Evolutionary conservation across 2,329 filamentous ascomycete species (phyloP).

Genomic region (Sporothrix schenckii): DNA sequence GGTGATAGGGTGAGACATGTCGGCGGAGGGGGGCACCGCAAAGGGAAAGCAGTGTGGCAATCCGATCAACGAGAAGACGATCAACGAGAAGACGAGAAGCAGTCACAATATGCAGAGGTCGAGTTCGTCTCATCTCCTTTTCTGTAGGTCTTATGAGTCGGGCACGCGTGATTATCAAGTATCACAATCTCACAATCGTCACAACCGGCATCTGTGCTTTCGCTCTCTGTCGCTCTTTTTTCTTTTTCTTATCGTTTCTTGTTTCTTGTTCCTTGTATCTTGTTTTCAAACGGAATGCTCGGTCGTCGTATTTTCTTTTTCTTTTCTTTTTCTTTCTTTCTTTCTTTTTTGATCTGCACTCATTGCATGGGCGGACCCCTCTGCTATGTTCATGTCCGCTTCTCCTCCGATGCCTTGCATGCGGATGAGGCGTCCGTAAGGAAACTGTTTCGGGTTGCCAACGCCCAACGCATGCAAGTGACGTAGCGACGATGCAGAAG

Average conservation of each 20-base stretch:
- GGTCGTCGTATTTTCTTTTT: background rate
- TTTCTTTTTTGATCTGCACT: too few species aligned
- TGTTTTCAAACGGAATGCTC: too few species aligned
- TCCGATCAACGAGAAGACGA: too few species aligned
- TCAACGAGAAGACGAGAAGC: background rate
- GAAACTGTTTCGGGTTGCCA: background rate
- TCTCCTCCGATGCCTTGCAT: background rate
- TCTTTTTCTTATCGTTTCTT: background rate
- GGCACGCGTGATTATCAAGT: background rate
- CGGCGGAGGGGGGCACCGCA: too few species aligned
- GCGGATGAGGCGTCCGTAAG: constrained; percentile 3
- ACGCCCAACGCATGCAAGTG: too few species aligned
- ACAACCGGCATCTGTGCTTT: background rate
- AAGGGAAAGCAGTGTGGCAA: background rate
- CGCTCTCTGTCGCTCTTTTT: background rate
- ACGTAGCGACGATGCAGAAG: too few species aligned
- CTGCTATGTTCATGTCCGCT: background rate
- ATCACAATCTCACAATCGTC: background rate
- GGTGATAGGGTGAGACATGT: background rate
- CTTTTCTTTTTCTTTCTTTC: too few species aligned
- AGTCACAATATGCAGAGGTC: background rate
- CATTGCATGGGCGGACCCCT: too few species aligned
- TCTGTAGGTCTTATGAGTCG: background rate
- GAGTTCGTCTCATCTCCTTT: background rate
- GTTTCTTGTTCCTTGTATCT: too few species aligned